Percentiles rank a stretch among this genome's conserved stretches.
Conservation (phyloP, 148 eudicot genomes). For the Nepenthes mirabilis region DNA sequence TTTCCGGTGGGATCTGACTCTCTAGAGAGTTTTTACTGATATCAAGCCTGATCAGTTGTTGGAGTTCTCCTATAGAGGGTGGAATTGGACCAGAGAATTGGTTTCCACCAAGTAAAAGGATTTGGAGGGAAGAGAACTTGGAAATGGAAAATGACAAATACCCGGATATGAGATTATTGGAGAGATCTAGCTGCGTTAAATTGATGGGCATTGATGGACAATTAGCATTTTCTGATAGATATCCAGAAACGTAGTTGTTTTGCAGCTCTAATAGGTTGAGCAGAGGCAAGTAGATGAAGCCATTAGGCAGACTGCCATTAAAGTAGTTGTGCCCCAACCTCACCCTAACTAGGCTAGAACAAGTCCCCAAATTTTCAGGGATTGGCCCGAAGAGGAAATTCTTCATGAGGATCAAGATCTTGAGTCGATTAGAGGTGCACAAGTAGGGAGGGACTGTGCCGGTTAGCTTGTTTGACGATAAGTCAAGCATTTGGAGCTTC, state of each 20-base stretch:
- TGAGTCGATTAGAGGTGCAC: conserved; percentile 29
- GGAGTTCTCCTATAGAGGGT: conserved; percentile 28
- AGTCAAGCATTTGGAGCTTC: conserved; percentile 29
- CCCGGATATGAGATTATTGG: conserved; percentile 43
- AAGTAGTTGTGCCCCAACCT: conserved; percentile 47
- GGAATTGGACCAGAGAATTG: conserved; percentile 39
- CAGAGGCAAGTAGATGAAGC: conserved; percentile 40
- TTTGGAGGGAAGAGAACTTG: conserved; percentile 36
- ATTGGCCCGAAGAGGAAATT: conserved; percentile 47
- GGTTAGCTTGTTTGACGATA: conserved; percentile 47
- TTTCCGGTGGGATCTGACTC: conserved; percentile 30
- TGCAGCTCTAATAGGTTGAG: conserved; percentile 47
- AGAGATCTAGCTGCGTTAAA: conserved; percentile 39
- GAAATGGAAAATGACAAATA: conserved; percentile 36
- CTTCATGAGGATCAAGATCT: conserved; percentile 33
- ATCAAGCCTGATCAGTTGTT: conserved; percentile 49
- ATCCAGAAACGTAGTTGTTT: conserved; percentile 37
- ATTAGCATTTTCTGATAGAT: conserved; percentile 24
- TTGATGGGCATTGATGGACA: conserved; percentile 9
- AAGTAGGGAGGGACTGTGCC: conserved; percentile 37
- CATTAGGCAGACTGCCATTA: conserved; percentile 54
- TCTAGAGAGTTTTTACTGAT: conserved; percentile 34
- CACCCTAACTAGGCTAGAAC: conserved; percentile 35
- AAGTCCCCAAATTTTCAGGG: conserved; percentile 44
- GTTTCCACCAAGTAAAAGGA: conserved; percentile 46